Evolutionary conservation across 164 flowering plant genomes (phyloP).

Genomic region (Vitis amurensis): DNA sequence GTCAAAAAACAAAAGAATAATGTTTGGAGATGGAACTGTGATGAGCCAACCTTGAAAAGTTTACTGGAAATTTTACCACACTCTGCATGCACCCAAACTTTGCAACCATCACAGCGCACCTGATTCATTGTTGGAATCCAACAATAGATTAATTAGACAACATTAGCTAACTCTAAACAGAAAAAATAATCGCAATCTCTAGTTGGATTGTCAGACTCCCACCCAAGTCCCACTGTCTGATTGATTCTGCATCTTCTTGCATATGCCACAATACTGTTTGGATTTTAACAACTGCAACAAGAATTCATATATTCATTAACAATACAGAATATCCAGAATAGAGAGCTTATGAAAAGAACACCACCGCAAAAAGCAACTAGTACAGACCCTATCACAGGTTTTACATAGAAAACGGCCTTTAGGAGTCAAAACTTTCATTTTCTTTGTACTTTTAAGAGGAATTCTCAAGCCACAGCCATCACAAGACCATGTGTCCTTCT

Average conservation of each 20-base stretch:
- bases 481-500: constrained; percentile 42
- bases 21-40: not conserved
- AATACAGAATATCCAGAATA: constrained; percentile 1
- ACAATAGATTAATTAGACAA: not conserved
- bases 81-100: constrained; percentile 96
- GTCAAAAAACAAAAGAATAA: no score
- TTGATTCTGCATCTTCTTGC: constrained; percentile 92
- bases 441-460: constrained; percentile 52
- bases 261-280: constrained; percentile 92
- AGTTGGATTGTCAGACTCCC: not conserved
- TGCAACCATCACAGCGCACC: constrained; percentile 83
- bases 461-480: constrained; percentile 66
- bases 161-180: not conserved
- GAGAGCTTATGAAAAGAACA: not conserved
- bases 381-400: constrained; percentile 73
- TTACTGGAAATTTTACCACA: constrained; percentile 73
- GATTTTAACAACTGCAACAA: constrained; percentile 65
- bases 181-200: not conserved
- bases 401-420: constrained; percentile 56
- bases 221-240: constrained; percentile 95
- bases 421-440: constrained; percentile 33
- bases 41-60: constrained; percentile 64
- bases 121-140: no score
- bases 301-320: constrained; percentile 3
- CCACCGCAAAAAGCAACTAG: constrained; percentile 3